Percentiles rank a stretch among this genome's conserved stretches.
phyloP scores from a whole-genome alignment of 2,329 filamentous ascomycete species.

The Aspergillus spinulosporus region DNA sequence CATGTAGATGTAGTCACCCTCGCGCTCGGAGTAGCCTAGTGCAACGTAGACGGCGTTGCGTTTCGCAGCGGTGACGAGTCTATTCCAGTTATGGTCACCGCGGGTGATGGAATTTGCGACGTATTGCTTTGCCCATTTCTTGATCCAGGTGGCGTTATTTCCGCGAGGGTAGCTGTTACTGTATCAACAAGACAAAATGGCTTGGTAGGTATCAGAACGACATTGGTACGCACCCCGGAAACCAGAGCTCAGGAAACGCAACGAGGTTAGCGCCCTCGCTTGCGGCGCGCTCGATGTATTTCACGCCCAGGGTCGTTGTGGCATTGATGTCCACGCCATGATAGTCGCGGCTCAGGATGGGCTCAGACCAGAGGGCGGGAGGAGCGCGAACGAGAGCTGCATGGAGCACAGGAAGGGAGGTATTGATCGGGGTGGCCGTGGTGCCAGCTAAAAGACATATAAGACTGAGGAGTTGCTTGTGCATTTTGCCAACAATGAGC shows the following conservation, averaged over 20 bases:
- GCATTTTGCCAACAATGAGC: neutral
- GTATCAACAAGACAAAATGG: too few species aligned
- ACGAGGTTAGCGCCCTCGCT: neutral
- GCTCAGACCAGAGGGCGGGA: neutral
- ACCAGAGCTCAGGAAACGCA: neutral
- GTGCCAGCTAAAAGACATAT: neutral
- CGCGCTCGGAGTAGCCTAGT: constrained; percentile 2
- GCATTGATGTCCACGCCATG: neutral
- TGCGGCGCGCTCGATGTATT: neutral
- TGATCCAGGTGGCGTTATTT: neutral
- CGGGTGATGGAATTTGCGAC: neutral
- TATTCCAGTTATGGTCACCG: neutral
- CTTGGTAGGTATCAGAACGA: neutral
- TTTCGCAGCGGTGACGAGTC: neutral
- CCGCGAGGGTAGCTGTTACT: neutral
- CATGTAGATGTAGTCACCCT: constrained; percentile 8
- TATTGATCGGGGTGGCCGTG: neutral
- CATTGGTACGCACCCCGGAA: neutral
- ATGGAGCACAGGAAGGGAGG: neutral
- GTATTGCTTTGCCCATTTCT: neutral
- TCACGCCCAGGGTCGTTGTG: neutral
- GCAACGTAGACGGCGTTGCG: constrained; percentile 4
- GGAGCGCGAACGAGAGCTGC: neutral
- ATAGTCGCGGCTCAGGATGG: neutral
- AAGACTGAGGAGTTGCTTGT: neutral